Percentiles rank a stretch among this genome's conserved stretches.
Conservation (phyloP, 495 filamentous ascomycete genomes). For the Delitschia confertaspora region DNA sequence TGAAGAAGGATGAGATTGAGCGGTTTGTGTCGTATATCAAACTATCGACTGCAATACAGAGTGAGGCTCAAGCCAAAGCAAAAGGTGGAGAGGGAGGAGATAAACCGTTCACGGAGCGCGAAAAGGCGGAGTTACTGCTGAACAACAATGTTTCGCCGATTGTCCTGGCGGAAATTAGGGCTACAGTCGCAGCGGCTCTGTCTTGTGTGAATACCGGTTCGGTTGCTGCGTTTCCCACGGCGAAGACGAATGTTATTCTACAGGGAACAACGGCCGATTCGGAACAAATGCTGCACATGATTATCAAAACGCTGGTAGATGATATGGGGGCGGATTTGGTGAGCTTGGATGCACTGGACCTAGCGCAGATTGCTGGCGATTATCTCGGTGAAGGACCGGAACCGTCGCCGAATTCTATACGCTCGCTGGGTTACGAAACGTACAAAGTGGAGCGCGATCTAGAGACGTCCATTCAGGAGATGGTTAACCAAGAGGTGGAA, state of each 20-base stretch:
- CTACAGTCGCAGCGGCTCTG: conserved; percentile 19
- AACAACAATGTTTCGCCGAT: conserved; percentile 21
- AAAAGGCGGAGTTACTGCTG: too few species aligned
- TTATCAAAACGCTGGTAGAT: conserved; percentile 51
- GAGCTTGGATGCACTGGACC: conserved; percentile 64
- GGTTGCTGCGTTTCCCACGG: conserved; percentile 37
- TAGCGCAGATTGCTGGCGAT: conserved; percentile 67
- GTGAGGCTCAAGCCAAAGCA: too few species aligned
- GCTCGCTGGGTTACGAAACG: conserved; percentile 35
- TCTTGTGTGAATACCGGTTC: conserved; percentile 4
- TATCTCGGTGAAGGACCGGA: conserved; percentile 56
- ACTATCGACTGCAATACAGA: too few species aligned
- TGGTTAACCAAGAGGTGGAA: conserved; percentile 22
- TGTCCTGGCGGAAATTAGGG: conserved; percentile 18
- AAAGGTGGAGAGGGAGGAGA: too few species aligned
- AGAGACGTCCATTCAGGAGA: conserved; percentile 23
- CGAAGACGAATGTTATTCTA: conserved; percentile 57
- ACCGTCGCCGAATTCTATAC: conserved; percentile 24
- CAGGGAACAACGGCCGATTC: conserved; percentile 54
- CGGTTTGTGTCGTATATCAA: too few species aligned
- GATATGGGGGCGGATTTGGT: conserved; percentile 65
- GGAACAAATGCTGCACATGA: conserved; percentile 46
- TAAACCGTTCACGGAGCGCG: too few species aligned
- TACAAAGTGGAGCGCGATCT: conserved; percentile 24
- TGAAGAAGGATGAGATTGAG: conserved; percentile 6